Evolutionary conservation across 441 rosid species (phyloP), one percentile per base, ranked within the genome.

Genomic region (Isatis lusitanica): DNA sequence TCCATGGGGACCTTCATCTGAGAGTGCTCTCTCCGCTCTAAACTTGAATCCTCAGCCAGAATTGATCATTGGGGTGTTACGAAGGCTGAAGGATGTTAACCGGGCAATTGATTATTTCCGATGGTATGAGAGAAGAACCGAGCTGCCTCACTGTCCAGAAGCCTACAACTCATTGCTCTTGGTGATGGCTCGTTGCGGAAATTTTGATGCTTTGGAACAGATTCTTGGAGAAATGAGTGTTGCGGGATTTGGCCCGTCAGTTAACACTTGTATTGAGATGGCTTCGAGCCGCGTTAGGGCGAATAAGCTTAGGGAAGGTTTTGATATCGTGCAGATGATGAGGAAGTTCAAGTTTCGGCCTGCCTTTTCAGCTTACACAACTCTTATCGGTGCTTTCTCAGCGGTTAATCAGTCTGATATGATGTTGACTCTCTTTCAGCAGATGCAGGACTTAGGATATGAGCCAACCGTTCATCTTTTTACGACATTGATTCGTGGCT

Each of bases 381-480:
- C 95, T 52, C 79, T 95, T 80, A 88, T 95, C 42, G 98, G 99
- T 79, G 96, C 96, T 66, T 83, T 93, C 13, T 85, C 99, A 40
- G 74, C 58, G 2, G 80, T 73, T 64, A 79, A 67, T 60, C 88
- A 86, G 55, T 86, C 94, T 36, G 89, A 85, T 77, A 84, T 73
- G 68, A 90, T 91, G 97, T 87, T 88, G 46, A 74, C 83, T 44
- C 93, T 95, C 63, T 91, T 95, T 78, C 86, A 83, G 67, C 91
- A 92, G 71, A 94, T 94, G 97, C 98, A 92, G 79, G 99, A 92
- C 71, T 78, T 92, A 36, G 98, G 98, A 24, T 94, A 90, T 74
- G 98, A 92, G 76, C 88, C 87, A 52, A 87, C 83, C 44, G 88
- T 89, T 66, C 93, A 88, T 82, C 73, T 94, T 46, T 89, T 94